phyloP scores from a whole-genome alignment of 2,329 filamentous ascomycete species.

The Penicillium sp. region DNA sequence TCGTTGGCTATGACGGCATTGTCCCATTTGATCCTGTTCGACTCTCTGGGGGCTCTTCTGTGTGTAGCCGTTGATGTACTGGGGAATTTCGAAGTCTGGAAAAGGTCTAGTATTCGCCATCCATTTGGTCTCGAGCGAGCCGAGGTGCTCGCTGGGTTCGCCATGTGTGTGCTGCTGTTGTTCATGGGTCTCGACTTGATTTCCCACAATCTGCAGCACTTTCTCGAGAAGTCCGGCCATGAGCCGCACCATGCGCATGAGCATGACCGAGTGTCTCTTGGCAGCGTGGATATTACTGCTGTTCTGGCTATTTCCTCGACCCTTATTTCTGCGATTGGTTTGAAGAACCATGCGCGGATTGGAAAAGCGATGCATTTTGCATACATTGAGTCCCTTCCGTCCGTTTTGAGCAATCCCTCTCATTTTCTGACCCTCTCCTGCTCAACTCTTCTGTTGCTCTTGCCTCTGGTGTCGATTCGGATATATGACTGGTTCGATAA shows the following conservation, averaged over 20 bases:
- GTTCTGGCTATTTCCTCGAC: conserved; percentile 79
- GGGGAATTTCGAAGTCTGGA: conserved; percentile 97
- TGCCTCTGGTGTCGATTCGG: conserved; percentile 77
- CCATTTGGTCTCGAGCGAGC: conserved; percentile 89
- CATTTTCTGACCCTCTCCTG: conserved; percentile 92
- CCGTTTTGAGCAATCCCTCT: conserved; percentile 87
- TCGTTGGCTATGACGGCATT: conserved; percentile 88
- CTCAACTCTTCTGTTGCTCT: conserved; percentile 71
- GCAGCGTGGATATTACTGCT: conserved; percentile 77
- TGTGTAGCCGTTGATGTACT: conserved; percentile 92
- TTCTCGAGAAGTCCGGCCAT: conserved; percentile 76
- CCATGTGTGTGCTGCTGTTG: conserved; percentile 91
- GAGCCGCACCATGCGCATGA: conserved; percentile 67
- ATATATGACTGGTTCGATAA: conserved; percentile 82
- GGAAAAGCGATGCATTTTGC: conserved; percentile 85
- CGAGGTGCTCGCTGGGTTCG: conserved; percentile 92
- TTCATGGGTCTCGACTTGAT: conserved; percentile 97
- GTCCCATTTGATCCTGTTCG: conserved; percentile 91
- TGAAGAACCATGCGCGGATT: conserved; percentile 89
- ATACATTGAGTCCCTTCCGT: conserved; percentile 76
- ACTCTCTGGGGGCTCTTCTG: conserved; percentile 85
- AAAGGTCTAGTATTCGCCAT: conserved; percentile 83
- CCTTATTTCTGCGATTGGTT: conserved; percentile 76
- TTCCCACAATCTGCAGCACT: conserved; percentile 87
- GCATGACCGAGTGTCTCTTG: conserved; percentile 66